A percentile compares a stretch with the other conserved stretches of the same genome.
Evolutionary conservation across 768 basidiomycete genomes (phyloP).

Genomic region (Russula brevipes): DNA sequence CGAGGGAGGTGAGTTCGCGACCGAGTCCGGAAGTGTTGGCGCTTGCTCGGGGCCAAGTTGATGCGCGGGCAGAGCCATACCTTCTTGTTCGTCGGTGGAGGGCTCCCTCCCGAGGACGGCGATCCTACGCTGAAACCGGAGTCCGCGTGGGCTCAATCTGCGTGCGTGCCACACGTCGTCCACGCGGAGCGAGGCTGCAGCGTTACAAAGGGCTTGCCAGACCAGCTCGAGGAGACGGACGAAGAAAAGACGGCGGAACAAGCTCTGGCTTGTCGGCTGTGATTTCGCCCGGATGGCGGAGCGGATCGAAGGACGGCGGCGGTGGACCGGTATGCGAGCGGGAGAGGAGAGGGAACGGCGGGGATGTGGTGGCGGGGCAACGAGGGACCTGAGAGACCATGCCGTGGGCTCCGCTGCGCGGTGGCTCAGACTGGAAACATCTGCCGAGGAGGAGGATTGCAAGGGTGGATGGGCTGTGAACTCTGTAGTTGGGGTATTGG

Average conservation of each 20-base stretch:
- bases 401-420: not conserved
- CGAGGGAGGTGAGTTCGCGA: not conserved
- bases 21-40: not conserved
- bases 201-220: conserved; percentile 63
- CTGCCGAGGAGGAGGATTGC: conserved; percentile 9
- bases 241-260: conserved; percentile 53
- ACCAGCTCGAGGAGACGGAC: conserved; percentile 62
- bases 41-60: not conserved
- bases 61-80: not conserved
- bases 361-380: conserved; percentile 21
- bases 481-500: conserved; percentile 48
- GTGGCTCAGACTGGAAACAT: not conserved
- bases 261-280: conserved; percentile 25
- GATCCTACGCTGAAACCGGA: not conserved
- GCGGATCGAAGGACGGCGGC: conserved; percentile 13
- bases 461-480: conserved; percentile 28
- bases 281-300: conserved; percentile 18
- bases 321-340: conserved; percentile 18
- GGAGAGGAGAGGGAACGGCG: conserved; percentile 24
- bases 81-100: not conserved
- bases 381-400: conserved; percentile 26
- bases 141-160: not conserved
- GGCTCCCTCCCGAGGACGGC: not conserved
- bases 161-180: conserved; percentile 24
- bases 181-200: conserved; percentile 46